A percentile compares a stretch with the other conserved stretches of the same genome.
Evolutionary conservation across 805 yeast genomes (phyloP).

Genomic region (Torulaspora franciscae): DNA sequence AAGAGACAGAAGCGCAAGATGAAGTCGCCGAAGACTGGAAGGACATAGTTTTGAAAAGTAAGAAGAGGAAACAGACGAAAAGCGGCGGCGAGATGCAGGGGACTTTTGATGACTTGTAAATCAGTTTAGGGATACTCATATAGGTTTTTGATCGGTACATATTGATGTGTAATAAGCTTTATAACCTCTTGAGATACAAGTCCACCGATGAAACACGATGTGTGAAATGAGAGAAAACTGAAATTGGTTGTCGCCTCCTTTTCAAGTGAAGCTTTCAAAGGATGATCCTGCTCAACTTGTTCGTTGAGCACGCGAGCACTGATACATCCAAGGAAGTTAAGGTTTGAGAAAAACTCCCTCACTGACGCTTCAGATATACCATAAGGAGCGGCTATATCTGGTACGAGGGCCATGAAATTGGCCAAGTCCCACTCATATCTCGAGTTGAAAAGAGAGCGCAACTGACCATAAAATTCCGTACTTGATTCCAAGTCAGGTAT

Average conservation of each 20-base stretch:
- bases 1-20: constrained; percentile 38
- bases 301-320: neutral
- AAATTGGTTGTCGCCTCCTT: too few species aligned
- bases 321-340: neutral
- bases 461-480: constrained; percentile 52
- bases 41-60: constrained; percentile 61
- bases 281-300: too few species aligned
- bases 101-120: constrained; percentile 54
- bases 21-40: constrained; percentile 76
- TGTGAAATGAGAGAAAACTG: neutral
- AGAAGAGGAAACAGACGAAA: constrained; percentile 46
- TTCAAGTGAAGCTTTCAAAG: too few species aligned
- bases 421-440: constrained; percentile 32
- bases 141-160: constrained; percentile 68
- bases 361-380: neutral
- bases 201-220: constrained; percentile 57
- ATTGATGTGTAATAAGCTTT: constrained; percentile 73
- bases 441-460: constrained; percentile 53
- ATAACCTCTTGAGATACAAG: constrained; percentile 78
- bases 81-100: constrained; percentile 44
- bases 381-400: neutral
- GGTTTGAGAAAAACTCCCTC: neutral
- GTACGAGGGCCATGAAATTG: neutral
- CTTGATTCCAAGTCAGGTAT: constrained; percentile 61
- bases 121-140: constrained; percentile 43